Conservation (phyloP, 768 basidiomycete species). For the Coprinopsis sp. region DNA sequence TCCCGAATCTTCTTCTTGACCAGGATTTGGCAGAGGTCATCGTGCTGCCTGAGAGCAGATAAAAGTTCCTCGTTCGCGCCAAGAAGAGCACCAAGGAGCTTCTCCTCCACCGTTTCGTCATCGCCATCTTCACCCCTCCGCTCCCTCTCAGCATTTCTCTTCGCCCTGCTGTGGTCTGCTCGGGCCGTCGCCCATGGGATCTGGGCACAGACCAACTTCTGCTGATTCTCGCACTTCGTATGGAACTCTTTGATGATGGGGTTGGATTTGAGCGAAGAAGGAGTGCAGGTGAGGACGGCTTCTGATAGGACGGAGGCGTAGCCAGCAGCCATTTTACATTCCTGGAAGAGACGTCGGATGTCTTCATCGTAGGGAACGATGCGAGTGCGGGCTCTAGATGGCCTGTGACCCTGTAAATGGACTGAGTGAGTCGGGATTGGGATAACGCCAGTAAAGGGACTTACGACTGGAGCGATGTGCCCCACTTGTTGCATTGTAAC, state of each 20-base stretch:
- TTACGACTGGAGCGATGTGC: neutral
- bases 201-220: constrained; percentile 81
- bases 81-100: constrained; percentile 67
- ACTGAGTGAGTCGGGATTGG: too few species aligned
- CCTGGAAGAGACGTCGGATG: constrained; percentile 75
- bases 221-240: constrained; percentile 70
- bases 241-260: constrained; percentile 86
- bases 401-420: too few species aligned
- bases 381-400: constrained; percentile 35
- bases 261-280: constrained; percentile 61
- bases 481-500: constrained; percentile 31
- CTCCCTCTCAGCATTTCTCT: too few species aligned
- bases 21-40: constrained; percentile 70
- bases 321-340: constrained; percentile 80
- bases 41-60: constrained; percentile 66
- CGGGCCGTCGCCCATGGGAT: constrained; percentile 88
- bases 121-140: too few species aligned
- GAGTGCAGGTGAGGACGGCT: constrained; percentile 62
- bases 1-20: constrained; percentile 62
- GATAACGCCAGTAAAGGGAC: too few species aligned
- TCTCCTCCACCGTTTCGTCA: constrained; percentile 66
- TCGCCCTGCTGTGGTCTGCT: constrained; percentile 63
- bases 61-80: constrained; percentile 69
- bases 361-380: constrained; percentile 78
- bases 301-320: constrained; percentile 74